phyloP scores from a whole-genome alignment of 192 early-diverging fungal species.

The Rhizophagus sp. region DNA sequence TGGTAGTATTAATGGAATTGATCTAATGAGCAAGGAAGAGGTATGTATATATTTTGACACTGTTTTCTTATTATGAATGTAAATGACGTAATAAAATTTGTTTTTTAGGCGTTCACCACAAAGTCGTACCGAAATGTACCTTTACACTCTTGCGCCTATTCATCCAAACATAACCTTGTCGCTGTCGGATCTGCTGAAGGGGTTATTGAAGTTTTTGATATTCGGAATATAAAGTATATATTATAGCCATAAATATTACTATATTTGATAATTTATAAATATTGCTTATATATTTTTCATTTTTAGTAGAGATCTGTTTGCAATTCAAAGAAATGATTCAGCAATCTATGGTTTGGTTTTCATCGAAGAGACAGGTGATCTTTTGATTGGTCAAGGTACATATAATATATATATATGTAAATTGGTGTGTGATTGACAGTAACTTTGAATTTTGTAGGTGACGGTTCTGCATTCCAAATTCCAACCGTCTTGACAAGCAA shows the following conservation, averaged over 20 bases:
- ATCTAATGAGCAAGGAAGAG: constrained; percentile 51
- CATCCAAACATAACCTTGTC: constrained; percentile 35
- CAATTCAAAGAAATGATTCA: constrained; percentile 20
- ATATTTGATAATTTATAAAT: neutral
- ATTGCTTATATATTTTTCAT: neutral
- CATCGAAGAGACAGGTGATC: neutral
- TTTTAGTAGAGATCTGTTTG: neutral
- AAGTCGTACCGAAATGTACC: constrained; percentile 35
- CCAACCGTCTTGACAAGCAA: too few relatives aligned
- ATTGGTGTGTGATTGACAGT: neutral
- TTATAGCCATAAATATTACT: neutral
- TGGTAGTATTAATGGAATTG: constrained; percentile 46
- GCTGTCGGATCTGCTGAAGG: constrained; percentile 48
- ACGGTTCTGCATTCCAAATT: constrained; percentile 11
- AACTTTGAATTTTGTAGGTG: neutral
- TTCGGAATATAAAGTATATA: constrained; percentile 43
- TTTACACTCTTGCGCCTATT: constrained; percentile 41
- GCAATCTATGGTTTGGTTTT: neutral
- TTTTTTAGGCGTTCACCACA: constrained; percentile 41
- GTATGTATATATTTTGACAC: constrained; percentile 26
- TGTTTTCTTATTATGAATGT: neutral
- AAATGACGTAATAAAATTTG: neutral
- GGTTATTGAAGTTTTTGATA: constrained; percentile 47
- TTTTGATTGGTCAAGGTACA: constrained; percentile 12
- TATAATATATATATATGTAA: neutral